These are phyloP conservation scores for Coleophoma eucalyptorum DNA, from an alignment of 2,329 filamentous ascomycete species.

Conservation along the genomic window DNA sequence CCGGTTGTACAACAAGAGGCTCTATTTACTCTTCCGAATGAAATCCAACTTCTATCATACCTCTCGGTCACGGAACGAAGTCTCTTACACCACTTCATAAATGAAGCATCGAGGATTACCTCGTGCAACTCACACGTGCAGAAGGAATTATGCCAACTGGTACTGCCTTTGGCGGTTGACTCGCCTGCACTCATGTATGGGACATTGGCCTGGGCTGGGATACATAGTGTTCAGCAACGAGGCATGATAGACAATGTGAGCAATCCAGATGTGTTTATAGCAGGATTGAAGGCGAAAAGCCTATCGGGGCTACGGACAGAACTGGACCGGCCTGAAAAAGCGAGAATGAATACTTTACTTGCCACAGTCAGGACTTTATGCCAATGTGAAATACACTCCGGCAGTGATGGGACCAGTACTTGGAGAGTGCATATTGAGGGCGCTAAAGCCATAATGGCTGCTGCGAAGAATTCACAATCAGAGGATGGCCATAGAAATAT, in stretches of 20 bases:
- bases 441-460: constrained; percentile 29
- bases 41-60: constrained; percentile 17
- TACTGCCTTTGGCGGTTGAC: constrained; percentile 38
- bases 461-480: neutral
- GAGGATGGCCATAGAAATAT: neutral
- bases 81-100: constrained; percentile 35
- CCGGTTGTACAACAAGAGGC: neutral
- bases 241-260: constrained; percentile 29
- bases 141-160: constrained; percentile 35
- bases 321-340: constrained; percentile 28
- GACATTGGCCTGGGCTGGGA: constrained; percentile 36
- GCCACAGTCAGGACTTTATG: constrained; percentile 37
- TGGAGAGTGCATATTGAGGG: constrained; percentile 39
- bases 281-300: constrained; percentile 33
- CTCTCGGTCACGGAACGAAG: constrained; percentile 30
- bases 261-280: constrained; percentile 32
- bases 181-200: constrained; percentile 37
- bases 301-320: constrained; percentile 35
- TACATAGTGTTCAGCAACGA: constrained; percentile 33
- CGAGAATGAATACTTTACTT: constrained; percentile 30
- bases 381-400: constrained; percentile 36
- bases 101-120: constrained; percentile 35
- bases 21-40: neutral
- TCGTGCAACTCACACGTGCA: constrained; percentile 36
- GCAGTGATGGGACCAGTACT: constrained; percentile 31